Base-by-base conservation (phyloP, 345 rosid species). In the Kandelia obovata region DNA sequence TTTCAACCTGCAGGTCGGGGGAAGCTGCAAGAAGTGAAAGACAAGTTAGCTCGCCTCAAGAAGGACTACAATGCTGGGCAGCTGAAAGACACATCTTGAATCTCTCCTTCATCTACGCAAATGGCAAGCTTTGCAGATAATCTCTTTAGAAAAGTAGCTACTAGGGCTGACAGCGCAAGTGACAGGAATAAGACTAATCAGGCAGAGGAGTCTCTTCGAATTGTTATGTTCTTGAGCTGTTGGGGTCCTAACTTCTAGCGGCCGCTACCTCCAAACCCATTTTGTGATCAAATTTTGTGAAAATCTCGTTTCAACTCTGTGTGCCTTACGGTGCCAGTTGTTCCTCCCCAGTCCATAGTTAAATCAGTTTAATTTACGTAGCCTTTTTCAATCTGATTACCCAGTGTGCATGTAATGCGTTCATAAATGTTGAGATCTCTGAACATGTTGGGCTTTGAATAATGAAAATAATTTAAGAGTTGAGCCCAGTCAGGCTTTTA, bases 191-290 rank as follows among this genome's bases (percentile, higher is more conserved):
- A 67, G 79, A 64, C 57, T 68, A 68, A 78, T 62, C 72, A 80
- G 69, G 72, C 86, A 15, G 83, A 85, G 39, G 86, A 87, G 74
- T 80, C 89, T 0, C 30, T 81, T 47, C 52, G 89, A 67, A 72
- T 65, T 43, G 80, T 87, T 71, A 79, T 83, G 84, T 82, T 77
- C 76, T 74, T 85, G 80, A 83, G 89, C 72, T 71, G 83, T 35
- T 83, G 88, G 92, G 83, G 83, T 71, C 88, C 86, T 15, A 75
- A 65, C 58, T 73, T 2, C 19, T 13, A 43, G 13, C 17, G 49
- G 49, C 15, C 83, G 8, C 80, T 43, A 43, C 49, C 5, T 43
- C 19, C 49, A 11, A 43, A 43, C 5, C 49, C 49, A 43, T 43
- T 43, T 13, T 15, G 5, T 15, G 49, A 3, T 43, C 49, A 43